These are phyloP conservation scores for Gryganskiella cystojenkinii DNA, from an alignment of 192 early-diverging fungal species.

Conservation along the genomic window DNA sequence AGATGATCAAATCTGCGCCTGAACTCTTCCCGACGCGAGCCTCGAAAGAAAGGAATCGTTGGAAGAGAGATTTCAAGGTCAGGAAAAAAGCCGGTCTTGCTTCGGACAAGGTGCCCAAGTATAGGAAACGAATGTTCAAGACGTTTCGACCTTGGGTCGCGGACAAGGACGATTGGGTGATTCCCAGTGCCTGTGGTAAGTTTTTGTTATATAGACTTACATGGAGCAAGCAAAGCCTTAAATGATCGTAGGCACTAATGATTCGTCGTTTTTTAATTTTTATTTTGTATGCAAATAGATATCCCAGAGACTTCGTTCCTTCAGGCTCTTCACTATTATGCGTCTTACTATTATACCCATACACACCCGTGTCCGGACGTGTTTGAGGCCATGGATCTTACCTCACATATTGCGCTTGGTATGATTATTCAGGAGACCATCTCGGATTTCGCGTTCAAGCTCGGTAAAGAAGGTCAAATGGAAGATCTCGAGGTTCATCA, in stretches of 20 bases:
- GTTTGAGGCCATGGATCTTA: constrained; percentile 44
- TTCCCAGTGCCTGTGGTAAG: constrained; percentile 36
- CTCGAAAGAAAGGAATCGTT: neutral
- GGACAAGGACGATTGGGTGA: constrained; percentile 1
- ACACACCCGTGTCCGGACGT: constrained; percentile 23
- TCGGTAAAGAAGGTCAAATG: constrained; percentile 18
- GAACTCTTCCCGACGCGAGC: neutral
- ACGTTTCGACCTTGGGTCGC: constrained; percentile 29
- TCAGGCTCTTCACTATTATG: constrained; percentile 36
- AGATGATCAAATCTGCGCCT: too few species aligned
- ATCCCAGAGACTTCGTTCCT: constrained; percentile 34
- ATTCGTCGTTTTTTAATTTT: neutral
- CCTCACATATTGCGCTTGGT: constrained; percentile 35
- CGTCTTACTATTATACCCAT: constrained; percentile 44
- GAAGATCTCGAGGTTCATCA: constrained; percentile 25
- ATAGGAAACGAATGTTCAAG: constrained; percentile 15
- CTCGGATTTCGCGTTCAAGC: constrained; percentile 36
- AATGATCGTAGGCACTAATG: neutral
- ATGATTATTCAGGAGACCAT: constrained; percentile 50
- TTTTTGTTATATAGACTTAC: neutral
- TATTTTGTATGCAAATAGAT: constrained; percentile 9
- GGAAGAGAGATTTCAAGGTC: neutral
- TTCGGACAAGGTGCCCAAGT: neutral
- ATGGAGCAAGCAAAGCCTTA: too few species aligned
- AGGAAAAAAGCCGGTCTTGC: neutral